phyloP scores from a whole-genome alignment of 1,284 basidiomycete genomes.

The Coniferiporia sulphurascens region DNA sequence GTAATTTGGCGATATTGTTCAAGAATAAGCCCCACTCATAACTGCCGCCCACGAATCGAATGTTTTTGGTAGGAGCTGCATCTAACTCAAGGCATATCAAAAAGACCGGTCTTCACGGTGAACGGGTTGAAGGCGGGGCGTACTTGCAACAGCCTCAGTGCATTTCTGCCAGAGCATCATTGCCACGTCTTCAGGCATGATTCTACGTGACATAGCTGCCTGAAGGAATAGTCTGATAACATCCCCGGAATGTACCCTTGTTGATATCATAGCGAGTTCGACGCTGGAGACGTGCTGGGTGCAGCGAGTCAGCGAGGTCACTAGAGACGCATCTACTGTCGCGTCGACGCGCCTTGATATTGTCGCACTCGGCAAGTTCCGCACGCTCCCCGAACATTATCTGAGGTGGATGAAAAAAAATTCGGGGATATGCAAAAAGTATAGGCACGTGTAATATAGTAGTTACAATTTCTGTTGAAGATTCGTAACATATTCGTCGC shows the following conservation, averaged over 20 bases:
- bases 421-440: neutral
- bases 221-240: constrained; percentile 74
- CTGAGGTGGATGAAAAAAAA: neutral
- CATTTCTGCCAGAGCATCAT: constrained; percentile 63
- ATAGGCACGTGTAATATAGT: neutral
- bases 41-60: constrained; percentile 38
- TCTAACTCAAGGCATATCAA: constrained; percentile 6
- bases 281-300: neutral
- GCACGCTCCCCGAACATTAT: neutral
- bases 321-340: neutral
- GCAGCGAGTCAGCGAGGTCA: too few relatives aligned
- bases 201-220: constrained; percentile 63
- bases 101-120: neutral
- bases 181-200: constrained; percentile 58
- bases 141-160: constrained; percentile 58
- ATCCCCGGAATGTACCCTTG: constrained; percentile 37
- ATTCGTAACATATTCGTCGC: neutral
- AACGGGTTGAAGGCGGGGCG: neutral
- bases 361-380: neutral
- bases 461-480: constrained; percentile 3
- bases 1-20: constrained; percentile 47
- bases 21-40: constrained; percentile 60
- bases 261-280: constrained; percentile 32
- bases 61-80: constrained; percentile 46
- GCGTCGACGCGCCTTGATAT: neutral